These are phyloP conservation scores for Grifola frondosa DNA, from an alignment of 1,284 basidiomycete species.

Conservation along the genomic window DNA sequence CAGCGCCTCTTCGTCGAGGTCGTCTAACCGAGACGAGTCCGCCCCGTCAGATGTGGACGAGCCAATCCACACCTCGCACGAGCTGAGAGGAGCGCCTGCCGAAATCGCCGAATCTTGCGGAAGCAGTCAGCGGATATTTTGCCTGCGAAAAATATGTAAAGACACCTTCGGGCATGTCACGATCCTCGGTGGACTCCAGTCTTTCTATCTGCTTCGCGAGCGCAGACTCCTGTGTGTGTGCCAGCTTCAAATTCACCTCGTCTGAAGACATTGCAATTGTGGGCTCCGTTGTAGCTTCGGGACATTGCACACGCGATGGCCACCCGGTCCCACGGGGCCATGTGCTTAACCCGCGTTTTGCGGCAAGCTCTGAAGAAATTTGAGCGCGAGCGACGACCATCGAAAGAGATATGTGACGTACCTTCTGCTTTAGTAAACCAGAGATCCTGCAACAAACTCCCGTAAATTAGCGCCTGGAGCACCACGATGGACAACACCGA, in stretches of 20 bases:
- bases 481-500: slow-evolving; percentile 5
- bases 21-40: slow-evolving; percentile 33
- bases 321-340: slow-evolving; percentile 39
- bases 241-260: slow-evolving; percentile 24
- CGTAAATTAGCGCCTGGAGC: not conserved
- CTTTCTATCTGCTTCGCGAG: slow-evolving; percentile 25
- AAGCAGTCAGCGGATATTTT: not conserved
- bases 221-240: slow-evolving; percentile 25
- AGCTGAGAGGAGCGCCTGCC: slow-evolving; percentile 15
- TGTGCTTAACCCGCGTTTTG: slow-evolving; percentile 31
- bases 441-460: slow-evolving; percentile 28
- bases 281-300: slow-evolving; percentile 9
- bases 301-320: slow-evolving; percentile 29
- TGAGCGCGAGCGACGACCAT: no score
- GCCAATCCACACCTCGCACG: slow-evolving; percentile 44
- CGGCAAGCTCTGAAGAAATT: slow-evolving; percentile 32
- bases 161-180: slow-evolving; percentile 20
- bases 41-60: slow-evolving; percentile 29
- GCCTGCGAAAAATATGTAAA: not conserved
- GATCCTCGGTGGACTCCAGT: slow-evolving; percentile 17
- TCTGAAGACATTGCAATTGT: slow-evolving; percentile 10
- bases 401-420: slow-evolving; percentile 4
- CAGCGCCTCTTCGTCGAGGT: slow-evolving; percentile 37
- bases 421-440: slow-evolving; percentile 42
- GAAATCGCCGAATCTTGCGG: not conserved